phyloP scores from a whole-genome alignment of 257 asterid genomes.

The Ajuga chamaepitys region DNA sequence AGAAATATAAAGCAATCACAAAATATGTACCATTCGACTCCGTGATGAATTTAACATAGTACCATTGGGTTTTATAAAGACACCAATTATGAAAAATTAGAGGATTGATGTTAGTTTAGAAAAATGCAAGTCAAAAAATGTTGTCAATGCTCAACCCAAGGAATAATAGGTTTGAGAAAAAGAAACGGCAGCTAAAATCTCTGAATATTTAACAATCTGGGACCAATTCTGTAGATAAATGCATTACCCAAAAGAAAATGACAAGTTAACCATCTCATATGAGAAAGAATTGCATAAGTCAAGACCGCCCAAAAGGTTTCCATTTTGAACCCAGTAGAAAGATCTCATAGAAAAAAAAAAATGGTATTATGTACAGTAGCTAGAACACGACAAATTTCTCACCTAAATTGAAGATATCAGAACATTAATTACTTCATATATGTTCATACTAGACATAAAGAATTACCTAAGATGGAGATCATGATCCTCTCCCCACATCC shows the following conservation, averaged over 20 bases:
- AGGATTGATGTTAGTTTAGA: not conserved
- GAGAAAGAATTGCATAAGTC: constrained; percentile 6
- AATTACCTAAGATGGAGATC: constrained; percentile 81
- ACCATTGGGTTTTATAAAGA: not conserved
- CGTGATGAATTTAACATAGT: constrained; percentile 3
- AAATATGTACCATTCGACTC: not conserved
- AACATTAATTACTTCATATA: constrained; percentile 8
- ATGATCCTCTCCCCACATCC: constrained; percentile 83
- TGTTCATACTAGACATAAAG: constrained; percentile 17
- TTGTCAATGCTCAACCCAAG: not conserved
- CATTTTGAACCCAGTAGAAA: not conserved
- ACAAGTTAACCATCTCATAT: not conserved
- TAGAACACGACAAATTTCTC: constrained; percentile 13
- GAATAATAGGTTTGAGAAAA: not conserved
- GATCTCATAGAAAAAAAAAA: not conserved
- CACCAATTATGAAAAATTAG: not conserved
- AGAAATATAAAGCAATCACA: not conserved
- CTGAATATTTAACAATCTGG: not conserved
- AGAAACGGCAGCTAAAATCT: not conserved
- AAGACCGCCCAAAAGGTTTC: not conserved
- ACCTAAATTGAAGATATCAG: constrained; percentile 9
- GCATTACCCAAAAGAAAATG: not conserved
- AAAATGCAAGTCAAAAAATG: not conserved
- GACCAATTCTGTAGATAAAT: not conserved
- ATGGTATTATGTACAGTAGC: not conserved